Conservation (phyloP, 2,329 filamentous ascomycete genomes). For the Pseudogymnoascus sp. region DNA sequence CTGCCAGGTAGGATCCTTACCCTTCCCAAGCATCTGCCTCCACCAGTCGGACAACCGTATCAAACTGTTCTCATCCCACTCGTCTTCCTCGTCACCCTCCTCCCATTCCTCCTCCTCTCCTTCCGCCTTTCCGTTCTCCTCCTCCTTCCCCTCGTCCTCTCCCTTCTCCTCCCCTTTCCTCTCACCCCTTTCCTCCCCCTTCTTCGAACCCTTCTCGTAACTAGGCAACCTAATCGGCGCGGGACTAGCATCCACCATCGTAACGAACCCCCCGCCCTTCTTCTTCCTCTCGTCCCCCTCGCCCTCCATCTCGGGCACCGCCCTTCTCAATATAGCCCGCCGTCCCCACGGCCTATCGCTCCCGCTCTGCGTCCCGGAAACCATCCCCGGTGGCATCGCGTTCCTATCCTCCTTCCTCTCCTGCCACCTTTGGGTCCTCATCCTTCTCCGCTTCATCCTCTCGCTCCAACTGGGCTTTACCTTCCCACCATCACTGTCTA, state of each 20-base stretch:
- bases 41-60: background rate
- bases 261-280: background rate
- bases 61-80: conserved; percentile 6
- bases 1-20: background rate
- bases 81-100: background rate
- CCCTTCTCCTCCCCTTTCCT: background rate
- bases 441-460: background rate
- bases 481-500: background rate
- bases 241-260: background rate
- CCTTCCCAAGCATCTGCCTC: conserved; percentile 3
- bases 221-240: background rate
- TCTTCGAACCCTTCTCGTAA: background rate
- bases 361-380: background rate
- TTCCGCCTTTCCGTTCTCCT: background rate
- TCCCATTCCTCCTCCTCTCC: background rate
- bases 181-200: background rate
- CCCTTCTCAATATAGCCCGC: background rate
- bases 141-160: background rate
- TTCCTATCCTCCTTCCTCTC: background rate
- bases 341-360: background rate
- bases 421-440: background rate
- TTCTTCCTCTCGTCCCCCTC: background rate
- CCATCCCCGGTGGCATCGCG: background rate
- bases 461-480: background rate
- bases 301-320: background rate